Evolutionary conservation across 1,284 basidiomycete genomes (phyloP).

Genomic region (Anthracocystis walkeri): DNA sequence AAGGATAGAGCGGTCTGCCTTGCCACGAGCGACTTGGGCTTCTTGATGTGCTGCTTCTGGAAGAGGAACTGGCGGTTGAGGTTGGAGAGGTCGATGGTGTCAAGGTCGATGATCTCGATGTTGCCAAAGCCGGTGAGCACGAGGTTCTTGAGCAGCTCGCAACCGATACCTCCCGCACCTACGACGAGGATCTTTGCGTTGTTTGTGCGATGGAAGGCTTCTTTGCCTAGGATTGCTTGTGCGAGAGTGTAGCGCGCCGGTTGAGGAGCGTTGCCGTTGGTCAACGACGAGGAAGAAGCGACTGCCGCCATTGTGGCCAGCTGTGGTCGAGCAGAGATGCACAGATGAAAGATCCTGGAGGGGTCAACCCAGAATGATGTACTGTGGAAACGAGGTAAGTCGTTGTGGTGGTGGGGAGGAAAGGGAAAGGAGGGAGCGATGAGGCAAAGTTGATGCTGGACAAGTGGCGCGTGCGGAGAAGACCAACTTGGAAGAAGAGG

Average conservation of each 20-base stretch:
- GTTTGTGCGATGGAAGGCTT: conserved; percentile 32
- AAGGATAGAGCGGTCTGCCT: conserved; percentile 88
- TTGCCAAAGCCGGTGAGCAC: conserved; percentile 91
- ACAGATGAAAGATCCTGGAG: too few species aligned
- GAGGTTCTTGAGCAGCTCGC: conserved; percentile 96
- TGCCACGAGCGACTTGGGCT: conserved; percentile 93
- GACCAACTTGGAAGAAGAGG: not conserved
- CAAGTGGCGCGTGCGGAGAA: conserved; percentile 5
- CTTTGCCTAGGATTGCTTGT: conserved; percentile 32
- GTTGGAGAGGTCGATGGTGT: conserved; percentile 98
- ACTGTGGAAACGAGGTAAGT: too few species aligned
- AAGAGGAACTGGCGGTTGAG: conserved; percentile 98
- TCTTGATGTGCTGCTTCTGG: conserved; percentile 95
- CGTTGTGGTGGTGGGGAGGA: not conserved
- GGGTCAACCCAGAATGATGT: too few species aligned
- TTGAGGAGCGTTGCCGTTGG: conserved; percentile 12
- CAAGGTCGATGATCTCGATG: conserved; percentile 91
- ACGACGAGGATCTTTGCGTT: conserved; percentile 78
- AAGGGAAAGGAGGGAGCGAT: not conserved
- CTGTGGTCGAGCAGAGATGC: not conserved
- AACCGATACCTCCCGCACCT: conserved; percentile 96
- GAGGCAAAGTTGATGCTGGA: not conserved
- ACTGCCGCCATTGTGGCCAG: conserved; percentile 7
- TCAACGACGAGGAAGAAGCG: conserved; percentile 29
- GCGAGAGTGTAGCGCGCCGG: conserved; percentile 44